Percentiles rank a stretch among this genome's conserved stretches.
phyloP scores from a whole-genome alignment of 1,284 basidiomycete genomes.

The Flammula alnicola region DNA sequence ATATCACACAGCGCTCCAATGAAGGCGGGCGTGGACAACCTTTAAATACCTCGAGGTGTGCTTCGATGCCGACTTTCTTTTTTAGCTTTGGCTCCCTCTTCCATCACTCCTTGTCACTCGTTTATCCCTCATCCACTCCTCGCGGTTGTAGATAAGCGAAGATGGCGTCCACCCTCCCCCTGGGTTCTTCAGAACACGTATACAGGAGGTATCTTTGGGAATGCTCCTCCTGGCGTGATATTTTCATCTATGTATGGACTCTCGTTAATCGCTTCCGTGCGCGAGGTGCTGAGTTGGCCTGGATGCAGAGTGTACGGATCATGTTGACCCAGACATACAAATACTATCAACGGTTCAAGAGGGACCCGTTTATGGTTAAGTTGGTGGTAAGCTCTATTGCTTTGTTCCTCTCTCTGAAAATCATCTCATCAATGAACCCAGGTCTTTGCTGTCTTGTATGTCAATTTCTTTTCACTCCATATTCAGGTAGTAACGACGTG shows the following conservation, averaged over 20 bases:
- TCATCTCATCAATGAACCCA: slow-evolving; percentile 8
- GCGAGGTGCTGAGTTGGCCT: background rate
- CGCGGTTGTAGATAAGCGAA: too few relatives aligned
- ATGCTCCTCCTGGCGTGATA: slow-evolving; percentile 35
- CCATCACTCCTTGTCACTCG: too few relatives aligned
- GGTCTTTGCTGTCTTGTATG: slow-evolving; percentile 33
- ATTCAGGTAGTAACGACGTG: background rate
- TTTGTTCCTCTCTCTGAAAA: too few relatives aligned
- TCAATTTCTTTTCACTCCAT: background rate
- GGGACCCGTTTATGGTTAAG: slow-evolving; percentile 32
- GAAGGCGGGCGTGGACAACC: too few relatives aligned
- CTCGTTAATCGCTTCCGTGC: background rate
- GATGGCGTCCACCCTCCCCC: background rate
- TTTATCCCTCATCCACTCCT: too few relatives aligned
- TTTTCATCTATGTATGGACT: slow-evolving; percentile 35
- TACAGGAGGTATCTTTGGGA: slow-evolving; percentile 33
- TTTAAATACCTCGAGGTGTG: too few relatives aligned
- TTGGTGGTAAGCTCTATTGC: slow-evolving; percentile 33
- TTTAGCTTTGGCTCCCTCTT: too few relatives aligned
- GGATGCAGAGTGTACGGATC: slow-evolving; percentile 34
- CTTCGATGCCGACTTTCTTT: too few relatives aligned
- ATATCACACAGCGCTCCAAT: background rate
- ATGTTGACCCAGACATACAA: slow-evolving; percentile 36
- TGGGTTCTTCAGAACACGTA: slow-evolving; percentile 18
- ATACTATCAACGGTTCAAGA: slow-evolving; percentile 35